A percentile compares a stretch with the other conserved stretches of the same genome.
Evolutionary conservation across 345 rosid genomes (phyloP).

Genomic region (Syzygium jambos): DNA sequence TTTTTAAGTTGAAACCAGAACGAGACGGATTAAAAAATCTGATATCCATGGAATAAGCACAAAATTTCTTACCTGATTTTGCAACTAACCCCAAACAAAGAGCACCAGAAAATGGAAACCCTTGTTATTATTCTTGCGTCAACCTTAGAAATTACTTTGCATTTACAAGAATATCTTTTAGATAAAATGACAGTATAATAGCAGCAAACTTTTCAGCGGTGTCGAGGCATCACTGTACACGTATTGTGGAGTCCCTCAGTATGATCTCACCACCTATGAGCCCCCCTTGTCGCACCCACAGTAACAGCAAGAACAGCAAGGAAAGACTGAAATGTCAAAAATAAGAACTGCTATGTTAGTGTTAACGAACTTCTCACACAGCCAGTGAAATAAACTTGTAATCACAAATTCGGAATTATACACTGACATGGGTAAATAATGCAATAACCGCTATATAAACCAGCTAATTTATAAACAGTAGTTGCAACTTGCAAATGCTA

Average conservation of each 20-base stretch:
- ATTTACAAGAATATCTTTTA: background rate
- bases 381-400: background rate
- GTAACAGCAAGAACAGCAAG: slow-evolving; percentile 49
- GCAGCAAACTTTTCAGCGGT: background rate
- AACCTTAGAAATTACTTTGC: background rate
- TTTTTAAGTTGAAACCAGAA: background rate
- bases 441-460: background rate
- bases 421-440: background rate
- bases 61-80: background rate
- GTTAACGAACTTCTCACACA: background rate
- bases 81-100: background rate
- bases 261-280: slow-evolving; percentile 33
- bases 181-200: background rate
- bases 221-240: background rate
- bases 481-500: background rate
- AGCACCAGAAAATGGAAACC: background rate
- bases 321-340: slow-evolving; percentile 34
- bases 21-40: background rate
- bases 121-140: background rate
- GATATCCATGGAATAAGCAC: background rate
- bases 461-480: background rate
- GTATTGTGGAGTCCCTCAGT: background rate
- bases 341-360: background rate
- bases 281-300: slow-evolving; percentile 46
- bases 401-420: background rate